Percentiles rank a stretch among this genome's conserved stretches.
These are phyloP conservation scores for Halophytophthora polymorphica DNA, from an alignment of 352 stramenopile species.

Conservation along the genomic window DNA sequence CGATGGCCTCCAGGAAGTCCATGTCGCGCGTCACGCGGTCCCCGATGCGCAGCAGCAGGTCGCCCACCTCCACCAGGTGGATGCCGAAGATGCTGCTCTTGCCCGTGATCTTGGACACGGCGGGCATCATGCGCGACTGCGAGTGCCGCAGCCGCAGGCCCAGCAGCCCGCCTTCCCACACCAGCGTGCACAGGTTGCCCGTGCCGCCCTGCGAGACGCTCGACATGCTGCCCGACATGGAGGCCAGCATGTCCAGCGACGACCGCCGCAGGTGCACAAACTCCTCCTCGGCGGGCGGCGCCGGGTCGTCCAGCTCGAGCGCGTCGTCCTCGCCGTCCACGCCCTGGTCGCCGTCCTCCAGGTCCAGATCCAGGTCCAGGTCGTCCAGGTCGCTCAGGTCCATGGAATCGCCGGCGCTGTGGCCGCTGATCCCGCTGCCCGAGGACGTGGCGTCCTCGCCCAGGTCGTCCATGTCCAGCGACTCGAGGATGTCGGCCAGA, in stretches of 20 bases:
- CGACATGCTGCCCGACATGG: conserved; percentile 57
- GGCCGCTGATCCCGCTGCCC: conserved; percentile 22
- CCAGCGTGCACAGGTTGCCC: conserved; percentile 72
- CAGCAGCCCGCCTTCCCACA: conserved; percentile 82
- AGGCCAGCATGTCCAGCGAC: conserved; percentile 70
- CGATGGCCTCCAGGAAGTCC: conserved; percentile 83
- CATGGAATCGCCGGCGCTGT: conserved; percentile 46
- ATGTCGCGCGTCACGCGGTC: conserved; percentile 66
- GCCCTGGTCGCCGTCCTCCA: conserved; percentile 49
- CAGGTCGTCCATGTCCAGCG: conserved; percentile 78
- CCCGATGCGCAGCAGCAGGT: conserved; percentile 77
- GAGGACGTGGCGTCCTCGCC: conserved; percentile 41
- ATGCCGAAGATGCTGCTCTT: conserved; percentile 85
- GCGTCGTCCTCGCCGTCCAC: conserved; percentile 32
- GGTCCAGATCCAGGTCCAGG: conserved; percentile 39
- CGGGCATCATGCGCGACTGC: conserved; percentile 73
- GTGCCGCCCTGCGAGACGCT: conserved; percentile 54
- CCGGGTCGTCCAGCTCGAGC: conserved; percentile 57
- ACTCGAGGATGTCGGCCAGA: conserved; percentile 82
- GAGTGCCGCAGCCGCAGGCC: conserved; percentile 77
- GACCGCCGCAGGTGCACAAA: conserved; percentile 60
- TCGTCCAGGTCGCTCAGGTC: conserved; percentile 59
- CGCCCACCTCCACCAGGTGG: conserved; percentile 80
- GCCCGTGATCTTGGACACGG: conserved; percentile 82
- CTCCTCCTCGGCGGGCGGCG: conserved; percentile 53